Evolutionary conservation across 495 filamentous ascomycete genomes (phyloP).

Genomic region (Lepidopterella palustris): DNA sequence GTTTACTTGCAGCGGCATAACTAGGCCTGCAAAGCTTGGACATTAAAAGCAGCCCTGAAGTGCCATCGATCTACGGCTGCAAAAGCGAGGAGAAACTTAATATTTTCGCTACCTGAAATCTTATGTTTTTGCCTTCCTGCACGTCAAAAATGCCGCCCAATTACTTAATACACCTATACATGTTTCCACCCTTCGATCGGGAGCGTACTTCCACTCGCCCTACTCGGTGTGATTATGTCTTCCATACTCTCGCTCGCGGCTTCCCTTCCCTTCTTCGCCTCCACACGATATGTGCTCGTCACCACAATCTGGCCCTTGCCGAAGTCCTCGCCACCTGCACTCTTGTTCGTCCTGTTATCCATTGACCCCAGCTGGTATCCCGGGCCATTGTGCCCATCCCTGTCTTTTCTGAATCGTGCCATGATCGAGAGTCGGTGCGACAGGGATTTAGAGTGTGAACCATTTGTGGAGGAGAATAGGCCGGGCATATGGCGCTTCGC

Average conservation of each 20-base stretch:
- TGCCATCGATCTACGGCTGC: too few species aligned
- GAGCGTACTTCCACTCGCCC: not conserved
- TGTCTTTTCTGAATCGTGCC: not conserved
- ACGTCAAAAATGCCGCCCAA: too few species aligned
- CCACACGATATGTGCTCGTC: not conserved
- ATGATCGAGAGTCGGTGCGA: not conserved
- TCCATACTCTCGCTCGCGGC: not conserved
- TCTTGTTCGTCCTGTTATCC: too few species aligned
- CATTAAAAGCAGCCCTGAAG: too few species aligned
- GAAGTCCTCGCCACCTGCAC: not conserved
- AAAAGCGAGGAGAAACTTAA: too few species aligned
- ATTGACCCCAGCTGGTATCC: not conserved
- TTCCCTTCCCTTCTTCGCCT: not conserved
- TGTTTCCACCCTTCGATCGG: not conserved
- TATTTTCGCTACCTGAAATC: too few species aligned
- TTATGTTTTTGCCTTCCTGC: too few species aligned
- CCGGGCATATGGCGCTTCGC: not conserved
- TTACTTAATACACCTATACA: not conserved
- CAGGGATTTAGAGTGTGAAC: not conserved
- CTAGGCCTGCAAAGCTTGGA: too few species aligned
- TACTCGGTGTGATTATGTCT: not conserved
- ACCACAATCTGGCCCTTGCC: not conserved
- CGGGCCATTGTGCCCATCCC: not conserved
- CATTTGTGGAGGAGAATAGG: not conserved
- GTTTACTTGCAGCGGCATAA: too few species aligned